Base-by-base conservation (phyloP, 108 stramenopile species). In the Skeletonema tropicum region DNA sequence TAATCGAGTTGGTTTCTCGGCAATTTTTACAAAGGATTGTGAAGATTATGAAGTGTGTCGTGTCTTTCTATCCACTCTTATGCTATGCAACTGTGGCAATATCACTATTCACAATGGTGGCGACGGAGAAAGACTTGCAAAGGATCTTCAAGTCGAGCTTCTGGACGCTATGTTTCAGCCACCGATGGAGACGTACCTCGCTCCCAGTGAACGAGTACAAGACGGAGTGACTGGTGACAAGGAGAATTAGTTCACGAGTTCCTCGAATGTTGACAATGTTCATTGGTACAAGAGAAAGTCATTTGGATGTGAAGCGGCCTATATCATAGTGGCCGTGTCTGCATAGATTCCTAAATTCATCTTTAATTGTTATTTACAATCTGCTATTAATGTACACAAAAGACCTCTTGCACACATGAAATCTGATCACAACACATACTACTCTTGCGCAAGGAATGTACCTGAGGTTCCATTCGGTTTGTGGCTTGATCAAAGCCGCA, bases 11-110 rank as follows among this genome's bases (percentile, higher is more conserved):
- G 46, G 58, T 23, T 81, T 69, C 52, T 76, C 26, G 57, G 45
- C 58, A n/a, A 73, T 58, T 14, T 55, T 70, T 45, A 26, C 60
- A n/a, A 69, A 67, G 57, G 79, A 75, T 7, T 36, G 60, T 19
- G 83, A 91, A 23, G 88, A 79, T 15, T 94, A 89, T 72, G 98
- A 99, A 74, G 96, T 99, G 1, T 98, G 97, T 64, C 95, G 98
- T 14, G 57, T 94, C 30, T 99, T 99, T 85, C 79, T 99, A 31
- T 94, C 98, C 6, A 93, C 94, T 15, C 84, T 99, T 15, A 96
- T 92, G 88, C 94, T 99, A 33, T 93, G 93, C 13, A 98, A 98
- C 73, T 71, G 85, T 57, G 98, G 97, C 9, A 98, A 98, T 77
- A 48, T 99, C 0, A 59, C 66, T 23, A 77, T 98, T n/a, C 63